Evolutionary conservation across 805 yeast species (phyloP), one percentile per base, ranked within the genome.

Genomic region (Gaillardinia entomophila): DNA sequence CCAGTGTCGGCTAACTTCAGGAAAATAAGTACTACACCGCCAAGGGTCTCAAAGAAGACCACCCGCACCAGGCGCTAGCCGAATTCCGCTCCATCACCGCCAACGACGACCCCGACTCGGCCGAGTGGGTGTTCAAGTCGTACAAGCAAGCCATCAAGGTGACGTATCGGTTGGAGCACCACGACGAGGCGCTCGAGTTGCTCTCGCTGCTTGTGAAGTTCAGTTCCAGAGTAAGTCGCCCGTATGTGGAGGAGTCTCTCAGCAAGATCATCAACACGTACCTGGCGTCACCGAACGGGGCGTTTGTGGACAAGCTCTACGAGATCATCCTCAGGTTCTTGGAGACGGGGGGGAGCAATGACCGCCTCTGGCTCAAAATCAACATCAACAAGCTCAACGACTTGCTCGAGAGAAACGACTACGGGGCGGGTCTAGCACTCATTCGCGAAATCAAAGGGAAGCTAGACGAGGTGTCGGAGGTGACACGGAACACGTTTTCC

Each of bases 301-400:
- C 20, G 14, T 72, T 57, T 42, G 62, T 52, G 28, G 42, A 40
- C n/a, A 34, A 32, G 32, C 54, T 57, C 31, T 57, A 59, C 33
- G 61, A 60, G 25, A 50, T 53, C 7, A 47, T 65, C 8, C 43
- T 67, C 5, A 34, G 35, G 12, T 53, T 49, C 18, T 37, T 62
- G 24, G 38, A 43, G 22, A 4, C 23, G 12, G 12, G 27, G 6
- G 18, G 16, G 4, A 39, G 43, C 8, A 46, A 44, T 6, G 43
- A 42, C 14, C 53, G 78, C 23, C 42, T 76, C 24, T 65, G 70
- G 59, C 55, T 77, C 28, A 70, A 73, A 38, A 56, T 71, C n/a
- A 63, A 60, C 27, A 47, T 77, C 20, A 69, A 64, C 34, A 58
- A 66, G 28, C 57, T 75, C 3, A 65, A 68, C 17, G 45, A 62